phyloP scores from a whole-genome alignment of 169 alveolate genomes.

The Eimeria falciformis region DNA sequence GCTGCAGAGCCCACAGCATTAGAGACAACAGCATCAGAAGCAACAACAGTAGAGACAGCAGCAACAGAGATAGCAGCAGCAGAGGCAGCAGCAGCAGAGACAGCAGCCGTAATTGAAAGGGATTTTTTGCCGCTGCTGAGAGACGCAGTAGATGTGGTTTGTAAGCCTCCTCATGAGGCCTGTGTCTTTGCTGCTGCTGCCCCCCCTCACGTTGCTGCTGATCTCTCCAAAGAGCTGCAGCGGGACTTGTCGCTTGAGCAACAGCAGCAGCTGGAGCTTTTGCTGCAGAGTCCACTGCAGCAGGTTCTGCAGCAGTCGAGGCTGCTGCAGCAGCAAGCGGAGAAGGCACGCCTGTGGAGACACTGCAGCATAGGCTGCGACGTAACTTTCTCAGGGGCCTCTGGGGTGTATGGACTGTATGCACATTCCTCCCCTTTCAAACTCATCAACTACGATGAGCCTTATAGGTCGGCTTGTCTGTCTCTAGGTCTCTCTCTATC shows the following conservation, averaged over 20 bases:
- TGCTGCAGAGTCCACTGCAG: neutral
- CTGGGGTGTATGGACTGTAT: neutral
- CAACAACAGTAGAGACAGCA: neutral
- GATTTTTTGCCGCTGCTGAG: neutral
- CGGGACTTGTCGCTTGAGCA: neutral
- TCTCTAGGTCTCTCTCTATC: neutral
- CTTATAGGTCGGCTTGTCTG: neutral
- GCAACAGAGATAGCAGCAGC: neutral
- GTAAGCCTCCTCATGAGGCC: neutral
- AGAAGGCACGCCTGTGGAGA: neutral
- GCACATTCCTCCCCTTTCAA: neutral
- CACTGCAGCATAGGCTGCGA: conserved; percentile 18
- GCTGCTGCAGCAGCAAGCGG: neutral
- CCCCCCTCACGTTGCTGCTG: neutral
- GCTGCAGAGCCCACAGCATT: too few species aligned
- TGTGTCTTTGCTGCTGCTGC: conserved; percentile 19
- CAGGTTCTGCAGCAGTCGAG: conserved; percentile 8
- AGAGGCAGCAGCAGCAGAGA: conserved; percentile 32
- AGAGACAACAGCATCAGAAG: conserved; percentile 8
- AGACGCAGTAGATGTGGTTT: neutral
- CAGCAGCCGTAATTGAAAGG: conserved; percentile 12
- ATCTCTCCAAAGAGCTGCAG: neutral
- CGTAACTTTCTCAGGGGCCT: neutral
- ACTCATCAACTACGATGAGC: neutral
- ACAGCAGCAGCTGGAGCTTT: neutral